These are phyloP conservation scores for Fomitopsis pulvina DNA, from an alignment of 768 basidiomycete genomes.

Conservation along the genomic window DNA sequence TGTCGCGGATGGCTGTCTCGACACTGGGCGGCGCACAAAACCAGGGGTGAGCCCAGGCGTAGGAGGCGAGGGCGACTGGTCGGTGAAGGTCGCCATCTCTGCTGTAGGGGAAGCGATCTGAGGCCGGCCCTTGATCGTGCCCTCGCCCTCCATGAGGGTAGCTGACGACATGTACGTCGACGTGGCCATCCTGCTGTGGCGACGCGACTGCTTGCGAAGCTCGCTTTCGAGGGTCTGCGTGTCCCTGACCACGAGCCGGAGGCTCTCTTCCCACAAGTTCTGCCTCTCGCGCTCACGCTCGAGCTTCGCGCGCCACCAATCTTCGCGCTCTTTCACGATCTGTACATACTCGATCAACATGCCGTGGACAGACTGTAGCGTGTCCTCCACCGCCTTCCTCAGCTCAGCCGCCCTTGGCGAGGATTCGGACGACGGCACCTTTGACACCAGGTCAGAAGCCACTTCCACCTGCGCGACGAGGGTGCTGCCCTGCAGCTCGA, in stretches of 20 bases:
- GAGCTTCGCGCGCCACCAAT: conserved; percentile 65
- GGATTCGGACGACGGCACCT: conserved; percentile 28
- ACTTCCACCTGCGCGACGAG: conserved; percentile 74
- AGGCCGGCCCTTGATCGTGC: conserved; percentile 17
- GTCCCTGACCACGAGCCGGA: conserved; percentile 79
- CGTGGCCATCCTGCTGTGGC: conserved; percentile 42
- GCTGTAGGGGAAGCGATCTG: neutral
- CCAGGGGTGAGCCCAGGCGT: neutral
- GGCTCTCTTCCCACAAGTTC: conserved; percentile 83
- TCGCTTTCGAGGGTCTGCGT: conserved; percentile 81
- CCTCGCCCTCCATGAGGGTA: conserved; percentile 16
- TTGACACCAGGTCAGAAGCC: conserved; percentile 54
- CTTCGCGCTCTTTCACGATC: conserved; percentile 74
- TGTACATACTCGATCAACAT: conserved; percentile 61
- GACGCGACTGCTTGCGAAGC: conserved; percentile 53
- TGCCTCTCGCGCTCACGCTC: conserved; percentile 58
- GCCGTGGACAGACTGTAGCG: conserved; percentile 46
- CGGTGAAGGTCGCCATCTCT: neutral
- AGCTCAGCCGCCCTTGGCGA: conserved; percentile 13
- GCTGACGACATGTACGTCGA: conserved; percentile 25
- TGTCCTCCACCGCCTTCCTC: conserved; percentile 30
- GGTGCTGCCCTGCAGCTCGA: conserved; percentile 66
- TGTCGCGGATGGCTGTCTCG: conserved; percentile 2
- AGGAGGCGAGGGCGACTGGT: conserved; percentile 10
- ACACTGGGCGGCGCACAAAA: neutral